Base-by-base conservation (phyloP, 2,329 filamentous ascomycete species). In the Geosmithia putterillii region DNA sequence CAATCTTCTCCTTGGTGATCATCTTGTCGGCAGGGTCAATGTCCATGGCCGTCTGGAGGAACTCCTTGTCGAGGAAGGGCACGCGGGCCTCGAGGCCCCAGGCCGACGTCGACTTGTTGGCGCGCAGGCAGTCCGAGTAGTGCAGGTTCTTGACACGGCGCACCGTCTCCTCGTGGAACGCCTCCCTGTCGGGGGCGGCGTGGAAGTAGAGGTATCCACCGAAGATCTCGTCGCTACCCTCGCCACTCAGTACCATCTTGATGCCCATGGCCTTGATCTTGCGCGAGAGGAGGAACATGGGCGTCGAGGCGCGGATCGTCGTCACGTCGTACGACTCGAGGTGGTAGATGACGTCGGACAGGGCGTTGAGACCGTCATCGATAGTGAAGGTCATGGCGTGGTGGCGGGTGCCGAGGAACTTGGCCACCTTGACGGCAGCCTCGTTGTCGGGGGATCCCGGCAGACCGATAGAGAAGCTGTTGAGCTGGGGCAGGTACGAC, bases 211-310 rank as follows among this genome's bases (percentile, higher is more conserved):
- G 79, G 66, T 98, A 98, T 43, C 92, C 92, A 49, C 92, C 92
- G 54, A 96, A 96, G 61, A 95, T 95, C 69, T 98, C 92, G 63
- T 98, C 92, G 57, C 85, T 92, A 41, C 92, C 92, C 68, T 98
- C 92, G 48, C 92, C 92, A 57, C 85, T 94, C 48, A 98, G 76
- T 45, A 98, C 92, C 92, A 98, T 98, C 79, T 98, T 98, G 59
- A 98, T 86, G 50, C 92, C 92, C 81, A 95, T 90, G 32, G 89
- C 92, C 75, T 98, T 98, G 74, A 98, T 98, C 74, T 98, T 98
- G 62, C 94, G 82, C 48, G 87, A 92, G 40, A 98, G 76, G 50
- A 98, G 72, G 70, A 95, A 98, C 92, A 98, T 98, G 51, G 92
- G 92, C 10, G 92, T 98, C 10, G 90, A 96, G 44, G 92, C 92